These are phyloP conservation scores for Isochrysis galbana DNA, from an alignment of 78 protist species.

Conservation along the genomic window DNA sequence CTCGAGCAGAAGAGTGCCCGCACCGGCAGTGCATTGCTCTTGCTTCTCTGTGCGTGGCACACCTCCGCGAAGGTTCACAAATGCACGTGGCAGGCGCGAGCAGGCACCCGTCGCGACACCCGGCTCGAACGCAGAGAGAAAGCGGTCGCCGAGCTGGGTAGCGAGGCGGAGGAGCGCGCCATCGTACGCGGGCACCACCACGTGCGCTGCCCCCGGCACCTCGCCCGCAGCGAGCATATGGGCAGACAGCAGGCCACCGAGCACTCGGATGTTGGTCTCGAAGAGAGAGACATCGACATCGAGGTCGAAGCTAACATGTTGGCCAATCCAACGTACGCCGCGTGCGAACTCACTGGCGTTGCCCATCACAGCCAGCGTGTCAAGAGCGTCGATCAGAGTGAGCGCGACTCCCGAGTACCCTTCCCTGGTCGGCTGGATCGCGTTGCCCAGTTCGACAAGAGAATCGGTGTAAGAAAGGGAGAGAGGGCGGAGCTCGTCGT, in stretches of 20 bases:
- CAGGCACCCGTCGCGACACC: background rate
- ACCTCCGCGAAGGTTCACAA: conserved; percentile 65
- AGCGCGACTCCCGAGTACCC: conserved; percentile 12
- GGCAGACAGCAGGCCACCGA: conserved; percentile 82
- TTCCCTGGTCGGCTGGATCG: background rate
- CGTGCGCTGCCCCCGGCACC: background rate
- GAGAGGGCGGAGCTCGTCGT: conserved; percentile 40
- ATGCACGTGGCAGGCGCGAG: conserved; percentile 77
- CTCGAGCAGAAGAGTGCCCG: conserved; percentile 82
- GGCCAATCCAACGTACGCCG: conserved; percentile 52
- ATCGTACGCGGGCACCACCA: conserved; percentile 33
- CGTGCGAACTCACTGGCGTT: conserved; percentile 48
- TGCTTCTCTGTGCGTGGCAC: background rate
- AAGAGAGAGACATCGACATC: conserved; percentile 83
- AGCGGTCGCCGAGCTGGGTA: conserved; percentile 79
- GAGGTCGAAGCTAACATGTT: conserved; percentile 54
- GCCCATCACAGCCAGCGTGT: conserved; percentile 65
- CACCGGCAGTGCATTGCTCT: conserved; percentile 81
- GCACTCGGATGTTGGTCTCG: conserved; percentile 88
- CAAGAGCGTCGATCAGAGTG: conserved; percentile 40
- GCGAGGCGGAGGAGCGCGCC: conserved; percentile 75
- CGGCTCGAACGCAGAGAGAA: conserved; percentile 78
- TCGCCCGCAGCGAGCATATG: conserved; percentile 39
- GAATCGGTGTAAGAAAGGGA: background rate
- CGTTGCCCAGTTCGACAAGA: conserved; percentile 14